Evolutionary conservation across 345 rosid genomes (phyloP).

Genomic region (Eucalyptus erythrocorys): DNA sequence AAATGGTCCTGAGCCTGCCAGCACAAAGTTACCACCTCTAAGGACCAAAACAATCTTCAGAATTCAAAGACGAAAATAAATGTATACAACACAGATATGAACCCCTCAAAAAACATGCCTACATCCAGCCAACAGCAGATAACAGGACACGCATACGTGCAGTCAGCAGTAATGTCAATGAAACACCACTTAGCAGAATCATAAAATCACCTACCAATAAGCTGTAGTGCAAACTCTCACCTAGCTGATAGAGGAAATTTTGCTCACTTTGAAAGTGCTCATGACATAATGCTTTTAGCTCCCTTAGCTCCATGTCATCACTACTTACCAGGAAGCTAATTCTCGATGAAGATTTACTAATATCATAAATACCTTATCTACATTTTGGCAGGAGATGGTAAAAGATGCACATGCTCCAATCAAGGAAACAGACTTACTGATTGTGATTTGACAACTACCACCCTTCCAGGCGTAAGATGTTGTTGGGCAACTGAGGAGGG

Average conservation of each 20-base stretch:
- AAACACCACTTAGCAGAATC: background rate
- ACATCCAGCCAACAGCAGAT: background rate
- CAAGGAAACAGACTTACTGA: constrained; percentile 30
- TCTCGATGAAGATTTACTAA: background rate
- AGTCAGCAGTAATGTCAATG: background rate
- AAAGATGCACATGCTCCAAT: background rate
- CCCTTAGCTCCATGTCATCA: background rate
- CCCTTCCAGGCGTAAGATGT: constrained; percentile 60
- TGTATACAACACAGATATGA: background rate
- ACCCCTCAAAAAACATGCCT: background rate
- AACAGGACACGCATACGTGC: background rate
- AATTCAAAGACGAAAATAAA: background rate
- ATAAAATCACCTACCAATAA: background rate
- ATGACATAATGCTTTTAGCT: background rate
- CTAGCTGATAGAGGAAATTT: background rate
- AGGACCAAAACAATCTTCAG: background rate
- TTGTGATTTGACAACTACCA: constrained; percentile 71
- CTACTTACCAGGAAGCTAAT: background rate
- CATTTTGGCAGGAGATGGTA: background rate
- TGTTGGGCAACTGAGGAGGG: constrained; percentile 31
- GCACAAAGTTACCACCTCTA: background rate
- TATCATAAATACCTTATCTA: background rate
- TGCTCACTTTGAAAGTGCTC: background rate
- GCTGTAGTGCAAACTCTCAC: background rate
- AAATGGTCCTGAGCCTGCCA: constrained; percentile 68